Evolutionary conservation across 768 basidiomycete genomes (phyloP).

Genomic region (Suillus clintonianus): DNA sequence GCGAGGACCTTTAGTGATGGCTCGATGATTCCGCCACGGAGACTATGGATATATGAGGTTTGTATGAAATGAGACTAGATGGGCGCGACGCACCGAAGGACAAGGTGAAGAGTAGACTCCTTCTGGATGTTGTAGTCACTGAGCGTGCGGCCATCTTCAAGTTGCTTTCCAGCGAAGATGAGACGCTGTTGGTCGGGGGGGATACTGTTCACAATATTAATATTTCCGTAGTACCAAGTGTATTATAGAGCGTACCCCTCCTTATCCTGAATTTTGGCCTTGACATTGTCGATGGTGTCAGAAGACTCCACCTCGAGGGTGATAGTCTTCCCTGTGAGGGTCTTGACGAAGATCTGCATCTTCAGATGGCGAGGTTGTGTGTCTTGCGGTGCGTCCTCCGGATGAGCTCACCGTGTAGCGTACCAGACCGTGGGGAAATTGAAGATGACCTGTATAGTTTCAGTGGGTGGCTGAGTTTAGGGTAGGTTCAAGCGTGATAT

Average conservation of each 20-base stretch:
- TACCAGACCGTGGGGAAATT: conserved; percentile 20
- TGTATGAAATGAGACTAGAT: neutral
- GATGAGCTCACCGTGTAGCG: conserved; percentile 9
- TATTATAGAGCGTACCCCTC: conserved; percentile 55
- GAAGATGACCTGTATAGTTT: conserved; percentile 32
- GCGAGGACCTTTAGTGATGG: conserved; percentile 98
- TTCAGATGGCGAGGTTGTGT: conserved; percentile 11
- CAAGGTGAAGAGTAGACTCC: conserved; percentile 96
- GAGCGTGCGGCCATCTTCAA: conserved; percentile 96
- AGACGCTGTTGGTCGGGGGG: conserved; percentile 94
- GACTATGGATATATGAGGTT: conserved; percentile 45
- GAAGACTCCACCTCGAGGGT: conserved; percentile 98
- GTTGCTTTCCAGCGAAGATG: conserved; percentile 97
- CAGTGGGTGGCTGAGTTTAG: conserved; percentile 28
- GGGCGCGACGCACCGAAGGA: conserved; percentile 71
- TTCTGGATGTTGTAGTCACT: conserved; percentile 99
- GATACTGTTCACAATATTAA: conserved; percentile 53
- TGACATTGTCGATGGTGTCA: conserved; percentile 96
- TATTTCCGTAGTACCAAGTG: conserved; percentile 48
- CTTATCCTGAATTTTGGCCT: conserved; percentile 81
- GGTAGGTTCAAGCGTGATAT: conserved; percentile 18
- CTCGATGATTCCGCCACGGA: conserved; percentile 98
- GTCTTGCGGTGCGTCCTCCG: neutral
- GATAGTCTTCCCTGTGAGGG: conserved; percentile 96
- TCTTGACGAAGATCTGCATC: conserved; percentile 83